Evolutionary conservation across 176 grass and related monocot species (phyloP), one percentile per base, ranked within the genome.

Genomic region (Oryza coarctata): DNA sequence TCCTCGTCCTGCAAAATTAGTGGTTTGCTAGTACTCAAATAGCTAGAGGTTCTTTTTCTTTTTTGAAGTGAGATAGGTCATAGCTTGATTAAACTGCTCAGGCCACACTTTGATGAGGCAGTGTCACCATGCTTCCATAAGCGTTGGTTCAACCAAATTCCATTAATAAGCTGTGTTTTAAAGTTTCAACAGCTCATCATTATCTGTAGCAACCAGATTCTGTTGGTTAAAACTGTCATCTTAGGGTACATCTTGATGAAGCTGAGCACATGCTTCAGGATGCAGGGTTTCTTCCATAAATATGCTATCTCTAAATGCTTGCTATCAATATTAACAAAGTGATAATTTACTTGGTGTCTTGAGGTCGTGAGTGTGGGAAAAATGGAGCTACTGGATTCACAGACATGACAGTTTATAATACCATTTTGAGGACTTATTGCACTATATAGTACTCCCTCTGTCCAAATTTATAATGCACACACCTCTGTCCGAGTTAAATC

Each of bases 51-150:
- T 43, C 44, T 1, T 0, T 34, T 63, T 62, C 20, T 1, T 17
- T 45, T 50, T 68, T 52, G 0, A 33, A 70, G 32, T 17, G 14
- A 81, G 11, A 68, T 66, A 80, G 2, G 41, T 26, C 39, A 73
- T 79, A 85, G 9, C 35, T 22, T n/a, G 11, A 80, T 86, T 73
- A 12, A 66, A 74, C 34, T 40, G 23, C 32, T 62, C 27, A 36
- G 12, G 1, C 14, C 28, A 60, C 15, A 69, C 22, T 10, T 58
- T 60, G 12, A 64, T 43, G 74, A 66, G 65, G 25, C 47, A 72
- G 5, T 60, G 38, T 25, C 6, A 44, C 61, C 33, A 40, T 61
- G 10, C 79, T 82, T 78, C 20, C 18, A 27, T 36, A 41, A 66
- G 9, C 33, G 60, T 63, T 4, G 3, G 3, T 40, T 41, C 11